phyloP scores from a whole-genome alignment of 2,329 filamentous ascomycete genomes.

The Ceratocystis harringtonii region DNA sequence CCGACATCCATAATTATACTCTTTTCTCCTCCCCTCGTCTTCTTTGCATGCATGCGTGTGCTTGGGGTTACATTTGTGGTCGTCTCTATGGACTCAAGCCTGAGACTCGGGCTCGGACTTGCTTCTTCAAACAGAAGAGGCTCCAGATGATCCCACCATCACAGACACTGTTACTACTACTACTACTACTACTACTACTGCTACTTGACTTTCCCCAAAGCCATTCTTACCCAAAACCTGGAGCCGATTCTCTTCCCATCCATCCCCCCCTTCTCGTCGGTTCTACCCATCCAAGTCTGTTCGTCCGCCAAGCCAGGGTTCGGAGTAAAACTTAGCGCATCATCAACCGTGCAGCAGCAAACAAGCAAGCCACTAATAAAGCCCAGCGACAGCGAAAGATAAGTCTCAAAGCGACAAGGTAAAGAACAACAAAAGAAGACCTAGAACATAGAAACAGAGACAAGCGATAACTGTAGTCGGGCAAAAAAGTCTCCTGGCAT shows the following conservation, averaged over 20 bases:
- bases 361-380: not conserved
- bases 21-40: not conserved
- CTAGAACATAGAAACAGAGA: not conserved
- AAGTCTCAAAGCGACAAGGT: not conserved
- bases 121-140: not conserved
- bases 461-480: not conserved
- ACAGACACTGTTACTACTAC: not conserved
- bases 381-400: not conserved
- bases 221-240: not conserved
- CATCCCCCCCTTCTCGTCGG: not conserved
- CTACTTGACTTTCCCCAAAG: not conserved
- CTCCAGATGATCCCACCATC: not conserved
- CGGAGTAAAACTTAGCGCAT: slow-evolving; percentile 1
- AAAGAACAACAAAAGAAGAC: not conserved
- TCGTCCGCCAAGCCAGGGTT: not conserved
- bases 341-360: not conserved
- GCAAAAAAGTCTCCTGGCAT: not conserved
- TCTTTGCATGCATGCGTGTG: not conserved
- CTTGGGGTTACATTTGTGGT: not conserved
- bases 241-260: not conserved
- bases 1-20: not conserved
- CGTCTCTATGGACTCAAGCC: not conserved
- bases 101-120: not conserved
- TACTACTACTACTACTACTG: not conserved
- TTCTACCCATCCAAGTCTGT: not conserved